Evolutionary conservation across 2,329 filamentous ascomycete genomes (phyloP).

Genomic region (Aureobasidium sp.): DNA sequence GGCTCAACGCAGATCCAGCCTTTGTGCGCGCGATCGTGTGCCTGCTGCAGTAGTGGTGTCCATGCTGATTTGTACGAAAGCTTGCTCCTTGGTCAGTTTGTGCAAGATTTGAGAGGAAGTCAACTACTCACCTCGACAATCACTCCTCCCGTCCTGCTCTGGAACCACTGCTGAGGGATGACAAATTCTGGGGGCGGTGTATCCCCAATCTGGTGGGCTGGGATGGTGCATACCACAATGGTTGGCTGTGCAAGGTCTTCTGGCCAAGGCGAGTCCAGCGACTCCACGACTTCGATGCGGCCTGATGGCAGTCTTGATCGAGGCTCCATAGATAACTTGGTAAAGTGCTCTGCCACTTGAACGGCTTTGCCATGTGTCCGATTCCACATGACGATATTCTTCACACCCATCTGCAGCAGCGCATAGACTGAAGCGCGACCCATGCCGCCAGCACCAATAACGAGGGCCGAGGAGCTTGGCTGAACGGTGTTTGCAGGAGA

Average conservation of each 20-base stretch:
- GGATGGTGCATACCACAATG: slow-evolving; percentile 70
- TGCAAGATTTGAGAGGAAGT: neutral
- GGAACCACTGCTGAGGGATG: slow-evolving; percentile 62
- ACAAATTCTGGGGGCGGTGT: slow-evolving; percentile 62
- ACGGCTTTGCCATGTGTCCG: slow-evolving; percentile 61
- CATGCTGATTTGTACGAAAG: slow-evolving; percentile 64
- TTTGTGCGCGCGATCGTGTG: slow-evolving; percentile 51
- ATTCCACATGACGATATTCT: slow-evolving; percentile 69
- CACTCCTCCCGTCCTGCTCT: slow-evolving; percentile 67
- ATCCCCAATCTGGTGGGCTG: slow-evolving; percentile 59
- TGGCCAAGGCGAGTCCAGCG: slow-evolving; percentile 58
- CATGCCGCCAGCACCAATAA: slow-evolving; percentile 64
- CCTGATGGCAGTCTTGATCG: slow-evolving; percentile 15
- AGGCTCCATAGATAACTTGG: slow-evolving; percentile 39
- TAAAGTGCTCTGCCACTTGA: slow-evolving; percentile 63
- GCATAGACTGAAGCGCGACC: slow-evolving; percentile 71
- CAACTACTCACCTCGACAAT: slow-evolving; percentile 54
- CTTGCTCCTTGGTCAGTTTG: slow-evolving; percentile 18
- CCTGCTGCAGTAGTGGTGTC: slow-evolving; percentile 64
- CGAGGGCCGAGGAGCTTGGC: slow-evolving; percentile 44
- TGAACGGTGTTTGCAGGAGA: slow-evolving; percentile 61
- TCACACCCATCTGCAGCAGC: slow-evolving; percentile 69
- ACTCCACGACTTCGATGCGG: slow-evolving; percentile 52
- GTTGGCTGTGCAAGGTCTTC: slow-evolving; percentile 56
- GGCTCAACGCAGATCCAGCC: slow-evolving; percentile 73